Evolutionary conservation across 2,329 filamentous ascomycete genomes (phyloP), one percentile per base, ranked within the genome.

Genomic region (Daldinia sp.): DNA sequence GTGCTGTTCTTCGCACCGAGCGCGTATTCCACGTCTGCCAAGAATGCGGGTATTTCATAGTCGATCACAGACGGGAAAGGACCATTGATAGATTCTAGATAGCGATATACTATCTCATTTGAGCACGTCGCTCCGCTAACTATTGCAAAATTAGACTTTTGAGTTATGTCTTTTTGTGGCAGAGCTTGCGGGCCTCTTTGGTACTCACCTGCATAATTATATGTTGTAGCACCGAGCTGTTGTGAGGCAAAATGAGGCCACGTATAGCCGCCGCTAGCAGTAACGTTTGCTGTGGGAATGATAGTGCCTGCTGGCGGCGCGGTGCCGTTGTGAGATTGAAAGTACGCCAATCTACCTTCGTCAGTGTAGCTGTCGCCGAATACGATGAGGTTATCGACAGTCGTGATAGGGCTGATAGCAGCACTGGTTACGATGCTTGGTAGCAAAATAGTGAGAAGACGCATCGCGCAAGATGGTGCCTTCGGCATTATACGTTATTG

Each of bases 291-390:
- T 71, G 78, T 74, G 2, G 82, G 80, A 44, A 85, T 82, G 20
- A 82, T 75, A 13, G 77, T 73, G 7, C 91, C 92, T 0, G 88
- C 79, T 0, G 92, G 90, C 1, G 92, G 92, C 0, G 87, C 82
- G 5, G 82, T 79, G 46, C 87, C 88, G 72, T 88, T 82, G 71
- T 91, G 82, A 37, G 74, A 79, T 64, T 82, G 79, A 75, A 94
- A 91, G 76, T 92, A 93, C 9, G 76, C 75, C 9, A 92, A 77
- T 9, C 92, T 87, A 12, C 86, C 88, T 74, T 93, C 90, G 75
- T 94, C 92, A 0, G 91, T 93, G 75, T 91, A 94, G 78, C 90
- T 93, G 78, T 93, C 90, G 12, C 92, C 91, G 75, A 94, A 93
- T 0, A 89, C 85, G 42, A 93, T 86, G 41, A 93, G 77, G 56